A percentile compares a stretch with the other conserved stretches of the same genome.
phyloP scores from a whole-genome alignment of 192 early-diverging fungal species.

The Coemansia sp. region DNA sequence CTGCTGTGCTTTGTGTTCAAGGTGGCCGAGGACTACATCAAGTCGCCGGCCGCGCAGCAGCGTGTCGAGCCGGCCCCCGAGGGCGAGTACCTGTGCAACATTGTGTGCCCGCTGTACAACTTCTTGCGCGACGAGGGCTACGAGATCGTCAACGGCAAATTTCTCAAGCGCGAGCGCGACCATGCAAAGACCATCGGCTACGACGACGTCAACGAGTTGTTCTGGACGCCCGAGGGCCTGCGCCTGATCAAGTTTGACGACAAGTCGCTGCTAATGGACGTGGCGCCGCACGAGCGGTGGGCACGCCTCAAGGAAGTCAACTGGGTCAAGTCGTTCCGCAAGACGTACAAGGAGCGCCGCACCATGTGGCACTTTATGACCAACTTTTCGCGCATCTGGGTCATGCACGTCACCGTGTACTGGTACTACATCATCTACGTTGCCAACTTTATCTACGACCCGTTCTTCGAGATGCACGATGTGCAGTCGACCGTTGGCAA shows the following conservation, averaged over 20 bases:
- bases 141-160: conserved; percentile 65
- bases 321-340: conserved; percentile 70
- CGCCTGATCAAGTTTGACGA: conserved; percentile 56
- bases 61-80: conserved; percentile 55
- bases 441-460: conserved; percentile 64
- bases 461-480: conserved; percentile 50
- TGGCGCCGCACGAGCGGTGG: conserved; percentile 64
- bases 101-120: conserved; percentile 69
- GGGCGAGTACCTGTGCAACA: conserved; percentile 66
- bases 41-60: conserved; percentile 57
- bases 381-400: conserved; percentile 85
- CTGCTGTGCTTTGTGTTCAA: conserved; percentile 79
- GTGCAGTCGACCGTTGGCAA: conserved; percentile 46
- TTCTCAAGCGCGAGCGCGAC: conserved; percentile 72
- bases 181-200: conserved; percentile 74
- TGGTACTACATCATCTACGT: conserved; percentile 78
- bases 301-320: conserved; percentile 58
- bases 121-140: conserved; percentile 75
- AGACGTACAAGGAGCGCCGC: conserved; percentile 82
- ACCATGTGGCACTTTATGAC: conserved; percentile 78
- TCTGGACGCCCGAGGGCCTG: conserved; percentile 72
- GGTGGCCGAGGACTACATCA: conserved; percentile 56
- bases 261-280: conserved; percentile 60
- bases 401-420: conserved; percentile 74
- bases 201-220: conserved; percentile 81